phyloP scores from a whole-genome alignment of 2,329 filamentous ascomycete species.

The Claviceps digitariae region DNA sequence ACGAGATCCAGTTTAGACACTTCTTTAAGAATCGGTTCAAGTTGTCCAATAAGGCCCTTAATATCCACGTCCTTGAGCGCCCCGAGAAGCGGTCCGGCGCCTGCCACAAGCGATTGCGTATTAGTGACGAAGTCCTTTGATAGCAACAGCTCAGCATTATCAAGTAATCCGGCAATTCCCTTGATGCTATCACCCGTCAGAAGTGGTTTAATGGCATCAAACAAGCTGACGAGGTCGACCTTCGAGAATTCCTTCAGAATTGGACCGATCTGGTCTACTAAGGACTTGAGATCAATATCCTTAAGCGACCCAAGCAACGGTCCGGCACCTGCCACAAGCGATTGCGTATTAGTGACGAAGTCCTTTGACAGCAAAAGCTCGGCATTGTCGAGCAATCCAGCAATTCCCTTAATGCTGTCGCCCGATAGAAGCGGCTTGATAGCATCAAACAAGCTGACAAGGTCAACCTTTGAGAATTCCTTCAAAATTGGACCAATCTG shows the following conservation, averaged over 20 bases:
- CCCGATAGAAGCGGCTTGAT: slow-evolving; percentile 9
- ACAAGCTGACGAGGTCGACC: slow-evolving; percentile 2
- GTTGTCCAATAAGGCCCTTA: slow-evolving; percentile 6
- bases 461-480: slow-evolving; percentile 5
- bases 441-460: slow-evolving; percentile 2
- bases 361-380: slow-evolving; percentile 17
- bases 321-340: slow-evolving; percentile 11
- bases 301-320: slow-evolving; percentile 23
- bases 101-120: slow-evolving; percentile 12
- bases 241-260: slow-evolving; percentile 13
- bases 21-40: slow-evolving; percentile 17
- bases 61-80: slow-evolving; percentile 19
- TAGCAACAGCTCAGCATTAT: slow-evolving; percentile 17
- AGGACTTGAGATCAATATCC: slow-evolving; percentile 13
- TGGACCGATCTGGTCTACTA: slow-evolving; percentile 11
- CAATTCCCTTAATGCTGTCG: slow-evolving; percentile 12
- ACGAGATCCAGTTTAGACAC: slow-evolving; percentile 4
- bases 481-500: slow-evolving; percentile 17
- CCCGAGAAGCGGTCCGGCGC: slow-evolving; percentile 19
- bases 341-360: slow-evolving; percentile 19
- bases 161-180: too few relatives aligned
- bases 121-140: slow-evolving; percentile 19
- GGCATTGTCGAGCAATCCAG: slow-evolving; percentile 17
- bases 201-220: slow-evolving; percentile 7
- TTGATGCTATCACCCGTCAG: slow-evolving; percentile 1